Evolutionary conservation across 352 stramenopile species (phyloP).

Genomic region (Pythium inflatum): DNA sequence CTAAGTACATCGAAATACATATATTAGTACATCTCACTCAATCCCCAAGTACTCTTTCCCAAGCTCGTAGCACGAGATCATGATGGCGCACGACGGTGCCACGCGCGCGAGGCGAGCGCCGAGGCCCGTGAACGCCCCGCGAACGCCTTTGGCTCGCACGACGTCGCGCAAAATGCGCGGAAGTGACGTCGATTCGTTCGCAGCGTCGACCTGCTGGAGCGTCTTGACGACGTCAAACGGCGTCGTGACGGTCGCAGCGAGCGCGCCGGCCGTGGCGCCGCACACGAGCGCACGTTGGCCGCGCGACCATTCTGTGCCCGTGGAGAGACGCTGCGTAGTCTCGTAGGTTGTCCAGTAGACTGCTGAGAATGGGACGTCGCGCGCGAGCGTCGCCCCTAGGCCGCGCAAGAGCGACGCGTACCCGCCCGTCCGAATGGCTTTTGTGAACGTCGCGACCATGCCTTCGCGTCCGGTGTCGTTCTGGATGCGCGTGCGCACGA

Average conservation of each 20-base stretch:
- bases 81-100: slow-evolving; percentile 83
- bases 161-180: slow-evolving; percentile 55
- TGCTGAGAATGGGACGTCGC: slow-evolving; percentile 95
- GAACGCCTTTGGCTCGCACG: slow-evolving; percentile 48
- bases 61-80: slow-evolving; percentile 86
- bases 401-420: slow-evolving; percentile 84
- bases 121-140: slow-evolving; percentile 68
- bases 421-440: slow-evolving; percentile 69
- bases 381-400: slow-evolving; percentile 88
- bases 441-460: slow-evolving; percentile 53
- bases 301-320: slow-evolving; percentile 39
- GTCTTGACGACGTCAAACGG: slow-evolving; percentile 98
- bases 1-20: neutral
- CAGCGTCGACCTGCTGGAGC: slow-evolving; percentile 75
- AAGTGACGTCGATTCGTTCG: slow-evolving; percentile 38
- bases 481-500: slow-evolving; percentile 90
- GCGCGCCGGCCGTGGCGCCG: slow-evolving; percentile 81
- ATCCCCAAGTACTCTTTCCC: slow-evolving; percentile 75
- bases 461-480: slow-evolving; percentile 33
- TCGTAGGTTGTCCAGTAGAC: slow-evolving; percentile 96
- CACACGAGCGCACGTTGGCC: slow-evolving; percentile 82
- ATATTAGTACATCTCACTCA: slow-evolving; percentile 30
- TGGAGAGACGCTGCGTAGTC: slow-evolving; percentile 49
- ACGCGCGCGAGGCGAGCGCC: slow-evolving; percentile 69
- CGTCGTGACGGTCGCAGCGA: slow-evolving; percentile 92